Base-by-base conservation (phyloP, 805 yeast genomes). In the Schizosaccharomyces cryophilus region DNA sequence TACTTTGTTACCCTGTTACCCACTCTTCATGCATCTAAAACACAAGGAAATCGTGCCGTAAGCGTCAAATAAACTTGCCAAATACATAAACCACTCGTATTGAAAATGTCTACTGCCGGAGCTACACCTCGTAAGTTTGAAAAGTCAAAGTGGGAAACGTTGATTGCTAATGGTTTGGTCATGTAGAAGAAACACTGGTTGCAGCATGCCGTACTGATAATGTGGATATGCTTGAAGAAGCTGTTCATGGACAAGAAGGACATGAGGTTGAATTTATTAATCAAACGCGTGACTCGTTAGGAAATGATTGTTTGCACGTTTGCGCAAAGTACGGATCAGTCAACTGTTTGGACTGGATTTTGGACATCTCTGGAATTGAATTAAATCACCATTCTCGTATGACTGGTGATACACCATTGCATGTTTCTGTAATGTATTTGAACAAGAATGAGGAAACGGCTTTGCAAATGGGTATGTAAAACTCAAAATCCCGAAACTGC, bases 321-420 rank as follows among this genome's bases (percentile, higher is more conserved):
- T 56, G 60, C 21, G 26, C 47, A 26, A 21, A 35, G 35, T 56
- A 56, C 21, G 47, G 47, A 17, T 38, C 47, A 7, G 29, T 35
- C 11, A 42, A 56, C n/a, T 56, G 60, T 19, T 40, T 56, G 9
- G 47, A 56, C 38, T 56, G 47, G 42, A n/a, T 56, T 19, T 35
- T 56, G 29, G 60, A 56, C 15, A 56, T 56, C 9, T 26, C 30
- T 9, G 47, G 47, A 7, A 15, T 56, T 15, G 45, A 56, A n/a
- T 21, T 56, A 24, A 40, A 56, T 30, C 19, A 26, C 13, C 60
- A n/a, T 15, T 26, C 19, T 30, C 38, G 42, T 26, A 56, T 56
- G 47, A 40, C 38, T 19, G 42, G 42, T 19, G 60, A 56, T 26
- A 56, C 60, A 21, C 60, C 60, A 29, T 35, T 56, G n/a, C 60